phyloP scores from a whole-genome alignment of 2,329 filamentous ascomycete species.

The Aureobasidium namibiae region DNA sequence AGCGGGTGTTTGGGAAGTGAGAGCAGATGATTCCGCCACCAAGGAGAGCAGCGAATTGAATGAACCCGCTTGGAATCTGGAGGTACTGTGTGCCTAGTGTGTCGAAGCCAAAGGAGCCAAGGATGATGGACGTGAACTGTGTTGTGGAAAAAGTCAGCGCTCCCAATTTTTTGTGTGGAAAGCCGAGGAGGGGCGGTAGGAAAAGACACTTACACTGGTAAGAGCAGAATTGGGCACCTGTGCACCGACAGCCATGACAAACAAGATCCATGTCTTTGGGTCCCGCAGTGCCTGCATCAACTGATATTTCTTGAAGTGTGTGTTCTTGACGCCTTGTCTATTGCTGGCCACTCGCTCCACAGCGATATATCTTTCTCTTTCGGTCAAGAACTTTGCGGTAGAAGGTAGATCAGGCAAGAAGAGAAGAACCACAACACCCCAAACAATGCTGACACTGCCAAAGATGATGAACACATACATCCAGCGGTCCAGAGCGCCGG shows the following conservation, averaged over 20 bases:
- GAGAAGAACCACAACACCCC: slow-evolving; percentile 37
- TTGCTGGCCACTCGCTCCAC: slow-evolving; percentile 45
- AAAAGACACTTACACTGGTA: slow-evolving; percentile 30
- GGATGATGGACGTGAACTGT: slow-evolving; percentile 39
- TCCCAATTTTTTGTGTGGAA: no score
- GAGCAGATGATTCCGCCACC: slow-evolving; percentile 45
- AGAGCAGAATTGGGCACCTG: slow-evolving; percentile 51
- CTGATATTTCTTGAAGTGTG: slow-evolving; percentile 30
- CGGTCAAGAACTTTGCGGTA: slow-evolving; percentile 35
- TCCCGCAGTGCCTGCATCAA: slow-evolving; percentile 42
- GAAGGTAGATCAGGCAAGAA: slow-evolving; percentile 39
- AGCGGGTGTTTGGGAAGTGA: slow-evolving; percentile 44
- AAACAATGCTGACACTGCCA: slow-evolving; percentile 35
- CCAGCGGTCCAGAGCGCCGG: slow-evolving; percentile 40
- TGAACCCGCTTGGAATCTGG: slow-evolving; percentile 51
- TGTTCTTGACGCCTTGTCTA: slow-evolving; percentile 46
- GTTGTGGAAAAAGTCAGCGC: no score
- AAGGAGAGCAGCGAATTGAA: slow-evolving; percentile 48
- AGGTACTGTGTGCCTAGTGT: slow-evolving; percentile 48
- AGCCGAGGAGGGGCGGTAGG: neutral
- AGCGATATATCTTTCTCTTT: slow-evolving; percentile 38
- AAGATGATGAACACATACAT: slow-evolving; percentile 49
- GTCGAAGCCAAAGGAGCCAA: slow-evolving; percentile 40
- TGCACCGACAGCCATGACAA: slow-evolving; percentile 44
- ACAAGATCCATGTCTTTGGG: slow-evolving; percentile 53